phyloP scores from a whole-genome alignment of 345 rosid genomes.

The Euclidium syriacum region DNA sequence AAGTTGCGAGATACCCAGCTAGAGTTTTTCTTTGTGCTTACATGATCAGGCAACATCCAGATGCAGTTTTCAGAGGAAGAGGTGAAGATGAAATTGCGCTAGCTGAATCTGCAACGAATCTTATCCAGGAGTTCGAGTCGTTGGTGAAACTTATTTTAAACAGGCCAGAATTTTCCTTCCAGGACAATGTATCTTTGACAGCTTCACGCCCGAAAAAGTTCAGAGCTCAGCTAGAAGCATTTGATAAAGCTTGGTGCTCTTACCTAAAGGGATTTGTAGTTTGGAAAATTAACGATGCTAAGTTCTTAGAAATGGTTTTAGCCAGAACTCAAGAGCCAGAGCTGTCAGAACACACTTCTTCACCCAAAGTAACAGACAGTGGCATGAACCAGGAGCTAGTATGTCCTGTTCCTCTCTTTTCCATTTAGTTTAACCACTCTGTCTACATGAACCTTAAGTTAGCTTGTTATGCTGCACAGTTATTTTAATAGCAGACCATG shows the following conservation, averaged over 20 bases:
- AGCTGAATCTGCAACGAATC: constrained; percentile 60
- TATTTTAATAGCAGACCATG: constrained; percentile 1
- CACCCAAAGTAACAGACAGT: constrained; percentile 46
- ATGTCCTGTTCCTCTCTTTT: constrained; percentile 16
- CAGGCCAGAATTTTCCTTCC: constrained; percentile 55
- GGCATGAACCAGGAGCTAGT: constrained; percentile 69
- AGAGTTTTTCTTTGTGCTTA: constrained; percentile 87
- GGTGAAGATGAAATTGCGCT: constrained; percentile 80
- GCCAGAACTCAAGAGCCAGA: constrained; percentile 83
- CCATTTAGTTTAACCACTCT: neutral
- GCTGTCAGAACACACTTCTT: constrained; percentile 63
- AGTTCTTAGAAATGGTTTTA: constrained; percentile 69
- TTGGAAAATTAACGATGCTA: constrained; percentile 94
- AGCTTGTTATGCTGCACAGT: constrained; percentile 8
- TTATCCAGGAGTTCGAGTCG: constrained; percentile 66
- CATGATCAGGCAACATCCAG: constrained; percentile 93
- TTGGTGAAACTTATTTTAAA: constrained; percentile 61
- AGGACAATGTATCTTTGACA: constrained; percentile 40
- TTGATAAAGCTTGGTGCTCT: constrained; percentile 88
- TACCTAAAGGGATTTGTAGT: constrained; percentile 77
- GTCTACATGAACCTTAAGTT: neutral
- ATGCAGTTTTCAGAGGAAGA: constrained; percentile 76
- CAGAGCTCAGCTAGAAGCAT: constrained; percentile 67
- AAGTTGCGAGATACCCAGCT: constrained; percentile 67
- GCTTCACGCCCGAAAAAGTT: constrained; percentile 45